phyloP scores from a whole-genome alignment of 176 grass and related monocot species.

The Juncus effusus region DNA sequence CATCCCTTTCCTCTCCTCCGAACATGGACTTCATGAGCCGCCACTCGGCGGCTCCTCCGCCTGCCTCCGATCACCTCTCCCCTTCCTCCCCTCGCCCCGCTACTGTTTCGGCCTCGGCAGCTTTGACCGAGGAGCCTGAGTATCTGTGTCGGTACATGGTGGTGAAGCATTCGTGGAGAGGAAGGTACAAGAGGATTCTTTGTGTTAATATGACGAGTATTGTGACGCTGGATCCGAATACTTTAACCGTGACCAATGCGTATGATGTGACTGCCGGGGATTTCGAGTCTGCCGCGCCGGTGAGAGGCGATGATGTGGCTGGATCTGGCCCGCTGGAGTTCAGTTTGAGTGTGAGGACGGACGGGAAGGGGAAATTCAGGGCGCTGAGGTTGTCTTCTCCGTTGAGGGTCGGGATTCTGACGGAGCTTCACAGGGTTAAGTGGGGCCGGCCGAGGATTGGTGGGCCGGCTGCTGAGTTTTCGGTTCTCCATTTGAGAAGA shows the following conservation, averaged over 20 bases:
- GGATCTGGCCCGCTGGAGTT: constrained; percentile 53
- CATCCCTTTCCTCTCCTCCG: constrained; percentile 12
- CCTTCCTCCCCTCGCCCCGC: constrained; percentile 23
- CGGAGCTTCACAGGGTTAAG: constrained; percentile 73
- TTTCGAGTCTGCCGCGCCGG: constrained; percentile 66
- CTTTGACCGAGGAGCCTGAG: constrained; percentile 75
- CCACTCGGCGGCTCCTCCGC: constrained; percentile 38
- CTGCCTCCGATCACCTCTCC: constrained; percentile 32
- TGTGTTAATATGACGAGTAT: constrained; percentile 67
- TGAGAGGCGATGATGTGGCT: constrained; percentile 41
- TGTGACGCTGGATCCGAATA: constrained; percentile 77
- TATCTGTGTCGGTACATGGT: constrained; percentile 78
- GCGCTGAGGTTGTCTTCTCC: constrained; percentile 75
- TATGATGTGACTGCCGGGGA: constrained; percentile 51
- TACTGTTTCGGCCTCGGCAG: constrained; percentile 7
- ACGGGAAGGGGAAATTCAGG: constrained; percentile 74
- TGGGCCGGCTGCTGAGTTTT: constrained; percentile 56
- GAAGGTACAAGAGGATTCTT: constrained; percentile 85
- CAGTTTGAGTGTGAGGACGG: constrained; percentile 62
- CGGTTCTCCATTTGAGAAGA: constrained; percentile 79
- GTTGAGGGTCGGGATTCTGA: constrained; percentile 75
- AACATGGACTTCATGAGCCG: constrained; percentile 90
- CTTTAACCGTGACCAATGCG: constrained; percentile 77
- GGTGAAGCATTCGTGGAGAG: constrained; percentile 94
- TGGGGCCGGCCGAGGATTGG: constrained; percentile 37